Evolutionary conservation across 768 basidiomycete genomes (phyloP), one percentile per base, ranked within the genome.

Genomic region (Lentinus tigrinus): DNA sequence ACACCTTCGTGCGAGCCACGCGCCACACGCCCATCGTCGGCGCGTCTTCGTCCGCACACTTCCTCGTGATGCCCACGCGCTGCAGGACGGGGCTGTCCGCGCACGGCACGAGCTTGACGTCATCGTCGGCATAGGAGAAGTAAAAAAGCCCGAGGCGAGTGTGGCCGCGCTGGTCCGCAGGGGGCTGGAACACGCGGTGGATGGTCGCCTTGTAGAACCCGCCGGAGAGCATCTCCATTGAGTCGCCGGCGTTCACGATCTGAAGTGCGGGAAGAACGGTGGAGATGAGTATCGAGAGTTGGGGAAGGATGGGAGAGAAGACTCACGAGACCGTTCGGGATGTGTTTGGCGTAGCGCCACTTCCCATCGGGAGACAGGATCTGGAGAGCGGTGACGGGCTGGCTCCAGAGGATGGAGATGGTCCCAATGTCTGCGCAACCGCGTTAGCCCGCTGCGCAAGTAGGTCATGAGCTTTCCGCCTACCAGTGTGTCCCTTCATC

Each of bases 1-100:
- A 88, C 0, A 80, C 77, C 13, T 67, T 70, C 2, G 79, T 84
- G 8, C 73, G 49, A 10, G 63, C 69, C 56, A 65, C 70, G n/a
- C 71, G 65, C 69, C 69, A 76, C 26, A 59, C 63, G 39, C 70
- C 69, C 61, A 67, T 63, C 21, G 67, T 68, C 11, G 72, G 71
- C 1, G 70, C 62, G 17, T 69, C 67, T 5, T 65, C 68, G 27
- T 69, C 65, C 14, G 67, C 62, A 42, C 63, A 72, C 10, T 70
- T 66, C n/a, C 69, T 64, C 40, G 57, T 47, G 28, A 73, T 51
- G 2, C 73, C 73, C 17, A 60, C 67, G 8, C 69, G 67, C 58
- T 70, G 62, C 10, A 75, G 55, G 8, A 75, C 69, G 1, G 73
- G 72, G 36, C 70, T 69, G 14, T 73, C 60, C 8, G 58, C 51